phyloP scores from a whole-genome alignment of 2,329 filamentous ascomycete species.

The Gaeumannomyces sp. region DNA sequence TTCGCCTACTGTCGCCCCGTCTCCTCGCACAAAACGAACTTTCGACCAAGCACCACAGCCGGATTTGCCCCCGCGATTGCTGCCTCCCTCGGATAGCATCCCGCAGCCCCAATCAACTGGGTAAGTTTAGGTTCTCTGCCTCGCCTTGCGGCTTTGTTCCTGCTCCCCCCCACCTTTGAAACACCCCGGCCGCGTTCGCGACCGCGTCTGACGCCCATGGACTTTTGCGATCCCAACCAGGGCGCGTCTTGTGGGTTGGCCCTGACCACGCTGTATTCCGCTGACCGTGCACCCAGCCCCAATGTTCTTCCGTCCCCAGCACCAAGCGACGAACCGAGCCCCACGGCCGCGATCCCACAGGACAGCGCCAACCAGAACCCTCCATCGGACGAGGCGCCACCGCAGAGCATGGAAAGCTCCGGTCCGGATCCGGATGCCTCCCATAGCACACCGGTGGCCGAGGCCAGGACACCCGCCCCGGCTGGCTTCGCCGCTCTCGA shows the following conservation, averaged over 20 bases:
- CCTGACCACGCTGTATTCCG: background rate
- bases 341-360: conserved; percentile 27
- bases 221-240: background rate
- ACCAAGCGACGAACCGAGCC: conserved; percentile 55
- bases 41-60: background rate
- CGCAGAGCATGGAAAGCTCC: background rate
- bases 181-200: too few relatives aligned
- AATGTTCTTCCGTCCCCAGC: conserved; percentile 54
- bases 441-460: background rate
- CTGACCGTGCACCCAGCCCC: conserved; percentile 12
- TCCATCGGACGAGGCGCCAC: conserved; percentile 12
- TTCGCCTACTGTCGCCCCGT: background rate
- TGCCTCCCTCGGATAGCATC: background rate
- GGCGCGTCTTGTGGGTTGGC: background rate
- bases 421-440: background rate
- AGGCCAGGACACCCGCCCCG: background rate
- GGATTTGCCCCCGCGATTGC: background rate
- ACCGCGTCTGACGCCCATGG: background rate
- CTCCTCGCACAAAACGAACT: background rate
- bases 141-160: background rate
- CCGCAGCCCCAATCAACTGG: background rate
- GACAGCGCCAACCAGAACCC: conserved; percentile 25
- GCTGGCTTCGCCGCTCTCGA: background rate
- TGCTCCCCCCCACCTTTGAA: too few relatives aligned
- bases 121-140: background rate